Percentiles rank a stretch among this genome's conserved stretches.
These are phyloP conservation scores for Chernovozyma aurita DNA, from an alignment of 1,139 yeast species.

Conservation along the genomic window DNA sequence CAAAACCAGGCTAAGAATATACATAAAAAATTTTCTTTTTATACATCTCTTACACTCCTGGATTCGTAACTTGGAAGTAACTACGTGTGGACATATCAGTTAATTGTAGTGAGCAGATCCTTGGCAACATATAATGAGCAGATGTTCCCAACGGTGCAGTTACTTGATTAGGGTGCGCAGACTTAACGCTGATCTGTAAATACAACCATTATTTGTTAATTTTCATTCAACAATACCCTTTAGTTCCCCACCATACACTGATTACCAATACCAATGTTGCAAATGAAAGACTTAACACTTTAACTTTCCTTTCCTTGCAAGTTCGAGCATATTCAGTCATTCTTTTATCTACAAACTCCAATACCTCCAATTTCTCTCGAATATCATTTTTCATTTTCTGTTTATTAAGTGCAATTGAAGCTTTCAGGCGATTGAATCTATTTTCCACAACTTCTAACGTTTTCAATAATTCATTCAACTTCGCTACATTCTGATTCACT, in stretches of 20 bases:
- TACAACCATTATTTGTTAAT: not conserved
- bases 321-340: conserved; percentile 24
- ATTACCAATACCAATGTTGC: conserved; percentile 18
- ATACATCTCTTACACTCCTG: no score
- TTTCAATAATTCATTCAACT: conserved; percentile 24
- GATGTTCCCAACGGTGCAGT: no score
- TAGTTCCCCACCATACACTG: conserved; percentile 14
- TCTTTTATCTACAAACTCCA: conserved; percentile 29
- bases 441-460: conserved; percentile 25
- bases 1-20: no score
- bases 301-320: conserved; percentile 23
- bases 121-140: no score
- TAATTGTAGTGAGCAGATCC: no score
- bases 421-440: conserved; percentile 23
- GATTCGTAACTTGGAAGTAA: no score
- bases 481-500: conserved; percentile 24
- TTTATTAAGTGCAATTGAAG: conserved; percentile 24
- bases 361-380: conserved; percentile 25
- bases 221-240: not conserved
- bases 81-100: no score
- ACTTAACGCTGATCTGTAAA: no score
- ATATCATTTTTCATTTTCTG: conserved; percentile 23
- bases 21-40: no score
- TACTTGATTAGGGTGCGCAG: no score
- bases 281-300: conserved; percentile 20